A percentile compares a stretch with the other conserved stretches of the same genome.
Conservation (phyloP, 129 eudicot genomes). For the Pittosporum tobira region DNA sequence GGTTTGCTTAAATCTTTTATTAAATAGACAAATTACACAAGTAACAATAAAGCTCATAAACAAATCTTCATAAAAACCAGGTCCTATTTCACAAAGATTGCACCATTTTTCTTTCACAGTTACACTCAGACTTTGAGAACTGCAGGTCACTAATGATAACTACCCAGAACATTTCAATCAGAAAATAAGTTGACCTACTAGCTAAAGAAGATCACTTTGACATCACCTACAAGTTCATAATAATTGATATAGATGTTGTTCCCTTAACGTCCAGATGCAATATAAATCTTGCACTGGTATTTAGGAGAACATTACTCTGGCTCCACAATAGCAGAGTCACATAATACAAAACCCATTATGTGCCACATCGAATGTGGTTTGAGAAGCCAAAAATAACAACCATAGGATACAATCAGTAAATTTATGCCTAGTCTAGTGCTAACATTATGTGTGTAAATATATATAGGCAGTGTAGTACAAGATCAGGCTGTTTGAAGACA, state of each 20-base stretch:
- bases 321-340: background rate
- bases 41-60: background rate
- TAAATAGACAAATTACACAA: background rate
- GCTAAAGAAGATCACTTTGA: background rate
- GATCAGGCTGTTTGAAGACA: too few relatives aligned
- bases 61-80: background rate
- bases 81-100: background rate
- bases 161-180: background rate
- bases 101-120: background rate
- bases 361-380: too few relatives aligned
- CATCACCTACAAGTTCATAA: background rate
- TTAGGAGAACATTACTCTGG: conserved; percentile 7
- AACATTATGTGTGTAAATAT: too few relatives aligned
- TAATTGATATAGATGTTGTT: background rate
- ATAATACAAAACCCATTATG: background rate
- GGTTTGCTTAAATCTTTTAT: too few relatives aligned
- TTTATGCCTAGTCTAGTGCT: too few relatives aligned
- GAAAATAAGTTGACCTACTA: background rate
- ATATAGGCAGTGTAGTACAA: too few relatives aligned
- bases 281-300: conserved; percentile 5
- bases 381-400: too few relatives aligned
- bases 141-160: conserved; percentile 3
- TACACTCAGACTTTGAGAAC: background rate
- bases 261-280: conserved; percentile 14
- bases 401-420: too few relatives aligned